phyloP scores from a whole-genome alignment of 805 yeast genomes.

The Cyberlindnera japonica region DNA sequence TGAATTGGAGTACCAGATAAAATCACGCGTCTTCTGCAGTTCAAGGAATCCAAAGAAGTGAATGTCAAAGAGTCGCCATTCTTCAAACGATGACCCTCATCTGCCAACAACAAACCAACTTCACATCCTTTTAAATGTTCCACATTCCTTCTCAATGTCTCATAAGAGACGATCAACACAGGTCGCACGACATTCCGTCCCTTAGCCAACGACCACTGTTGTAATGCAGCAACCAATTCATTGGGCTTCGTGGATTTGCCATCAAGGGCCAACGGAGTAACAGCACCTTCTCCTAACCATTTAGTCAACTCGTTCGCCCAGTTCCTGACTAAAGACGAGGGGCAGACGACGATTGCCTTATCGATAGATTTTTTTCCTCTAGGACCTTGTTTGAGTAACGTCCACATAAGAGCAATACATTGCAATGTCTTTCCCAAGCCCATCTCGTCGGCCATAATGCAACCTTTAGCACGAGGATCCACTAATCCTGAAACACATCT shows the following conservation, averaged over 20 bases:
- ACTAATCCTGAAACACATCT: conserved; percentile 86
- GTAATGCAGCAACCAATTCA: conserved; percentile 64
- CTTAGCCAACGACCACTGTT: conserved; percentile 80
- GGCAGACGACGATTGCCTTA: conserved; percentile 91
- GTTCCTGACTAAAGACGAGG: conserved; percentile 86
- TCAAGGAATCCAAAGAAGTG: conserved; percentile 77
- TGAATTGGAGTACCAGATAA: conserved; percentile 97
- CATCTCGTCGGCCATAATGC: conserved; percentile 98
- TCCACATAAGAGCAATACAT: conserved; percentile 91
- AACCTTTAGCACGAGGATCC: conserved; percentile 83
- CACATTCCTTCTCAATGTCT: conserved; percentile 83
- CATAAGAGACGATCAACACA: conserved; percentile 89
- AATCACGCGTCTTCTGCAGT: conserved; percentile 85
- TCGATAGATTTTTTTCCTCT: conserved; percentile 75
- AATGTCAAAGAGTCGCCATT: conserved; percentile 92
- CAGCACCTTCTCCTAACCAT: conserved; percentile 92
- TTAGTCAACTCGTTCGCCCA: conserved; percentile 97
- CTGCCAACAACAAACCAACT: conserved; percentile 82
- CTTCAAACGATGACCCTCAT: conserved; percentile 79
- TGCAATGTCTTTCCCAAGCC: conserved; percentile 90
- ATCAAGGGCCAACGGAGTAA: conserved; percentile 87
- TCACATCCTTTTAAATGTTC: conserved; percentile 70
- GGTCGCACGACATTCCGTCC: conserved; percentile 92
- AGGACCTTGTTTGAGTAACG: conserved; percentile 83
- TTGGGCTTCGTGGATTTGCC: conserved; percentile 77